Conservation (phyloP, 345 rosid species). For the Hypericum androsaemum region DNA sequence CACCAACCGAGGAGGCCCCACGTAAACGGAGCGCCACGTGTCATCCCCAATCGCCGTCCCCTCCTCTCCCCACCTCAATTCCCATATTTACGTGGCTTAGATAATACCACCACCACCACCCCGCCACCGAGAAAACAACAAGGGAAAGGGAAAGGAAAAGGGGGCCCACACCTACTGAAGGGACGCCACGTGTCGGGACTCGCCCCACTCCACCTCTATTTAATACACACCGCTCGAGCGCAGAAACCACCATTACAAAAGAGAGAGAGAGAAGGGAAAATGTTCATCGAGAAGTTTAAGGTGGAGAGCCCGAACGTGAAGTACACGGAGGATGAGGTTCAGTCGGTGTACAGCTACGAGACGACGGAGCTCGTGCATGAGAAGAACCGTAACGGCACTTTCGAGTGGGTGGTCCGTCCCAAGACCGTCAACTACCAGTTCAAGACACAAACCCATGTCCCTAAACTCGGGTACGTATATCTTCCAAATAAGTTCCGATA, state of each 20-base stretch:
- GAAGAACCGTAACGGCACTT: slow-evolving; percentile 51
- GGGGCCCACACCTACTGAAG: slow-evolving; percentile 20
- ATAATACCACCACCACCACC: too few relatives aligned
- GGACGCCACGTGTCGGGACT: slow-evolving; percentile 15
- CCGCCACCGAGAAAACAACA: too few relatives aligned
- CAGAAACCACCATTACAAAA: not conserved
- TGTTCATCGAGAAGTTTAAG: slow-evolving; percentile 80
- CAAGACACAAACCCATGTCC: slow-evolving; percentile 63
- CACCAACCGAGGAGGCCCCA: too few relatives aligned
- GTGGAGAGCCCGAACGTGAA: slow-evolving; percentile 83
- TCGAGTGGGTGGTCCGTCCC: slow-evolving; percentile 84
- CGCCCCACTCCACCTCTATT: slow-evolving; percentile 8
- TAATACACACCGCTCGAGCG: slow-evolving; percentile 6
- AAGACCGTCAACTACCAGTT: slow-evolving; percentile 82
- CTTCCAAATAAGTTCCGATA: too few relatives aligned
- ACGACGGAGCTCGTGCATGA: slow-evolving; percentile 95
- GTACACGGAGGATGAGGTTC: slow-evolving; percentile 80
- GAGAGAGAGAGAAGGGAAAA: slow-evolving; percentile 14
- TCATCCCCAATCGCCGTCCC: too few relatives aligned
- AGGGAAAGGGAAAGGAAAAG: too few relatives aligned
- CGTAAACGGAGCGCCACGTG: too few relatives aligned
- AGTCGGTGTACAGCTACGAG: slow-evolving; percentile 72
- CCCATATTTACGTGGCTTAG: too few relatives aligned
- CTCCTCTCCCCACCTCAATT: too few relatives aligned
- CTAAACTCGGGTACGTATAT: slow-evolving; percentile 62